These are phyloP conservation scores for Eustoma russellianum DNA, from an alignment of 257 asterid species.

Conservation along the genomic window DNA sequence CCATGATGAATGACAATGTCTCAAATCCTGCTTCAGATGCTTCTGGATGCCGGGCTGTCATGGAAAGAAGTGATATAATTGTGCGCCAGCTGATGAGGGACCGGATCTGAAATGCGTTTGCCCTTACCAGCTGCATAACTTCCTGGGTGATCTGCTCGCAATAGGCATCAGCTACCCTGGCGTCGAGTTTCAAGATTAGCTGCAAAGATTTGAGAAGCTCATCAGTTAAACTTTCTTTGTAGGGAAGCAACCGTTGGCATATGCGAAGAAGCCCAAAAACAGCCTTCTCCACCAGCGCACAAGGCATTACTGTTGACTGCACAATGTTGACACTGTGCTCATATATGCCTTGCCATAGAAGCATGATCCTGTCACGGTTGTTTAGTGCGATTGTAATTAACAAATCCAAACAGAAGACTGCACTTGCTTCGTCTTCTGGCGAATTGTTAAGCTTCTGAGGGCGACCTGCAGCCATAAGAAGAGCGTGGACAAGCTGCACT, in stretches of 20 bases:
- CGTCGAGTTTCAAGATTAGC: conserved; percentile 78
- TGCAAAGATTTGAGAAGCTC: conserved; percentile 89
- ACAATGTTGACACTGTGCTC: conserved; percentile 77
- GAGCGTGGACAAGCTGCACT: conserved; percentile 73
- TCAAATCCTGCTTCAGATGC: conserved; percentile 92
- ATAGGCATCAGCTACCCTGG: conserved; percentile 92
- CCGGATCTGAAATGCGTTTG: conserved; percentile 81
- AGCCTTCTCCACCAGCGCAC: conserved; percentile 88
- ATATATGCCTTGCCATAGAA: conserved; percentile 76
- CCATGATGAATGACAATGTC: conserved; percentile 70
- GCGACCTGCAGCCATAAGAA: conserved; percentile 53
- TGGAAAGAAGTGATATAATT: conserved; percentile 69
- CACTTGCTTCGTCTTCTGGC: conserved; percentile 55
- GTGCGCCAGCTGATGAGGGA: conserved; percentile 91
- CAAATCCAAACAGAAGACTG: conserved; percentile 81
- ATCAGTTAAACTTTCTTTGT: conserved; percentile 80
- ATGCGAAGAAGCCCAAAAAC: conserved; percentile 87
- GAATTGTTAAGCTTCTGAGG: conserved; percentile 46
- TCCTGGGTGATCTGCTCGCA: conserved; percentile 90
- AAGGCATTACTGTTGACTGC: conserved; percentile 74
- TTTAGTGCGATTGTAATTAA: conserved; percentile 67
- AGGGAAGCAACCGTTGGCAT: conserved; percentile 88
- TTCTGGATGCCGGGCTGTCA: conserved; percentile 93
- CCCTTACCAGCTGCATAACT: conserved; percentile 82
- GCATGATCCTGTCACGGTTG: conserved; percentile 84